Percentiles rank a stretch among this genome's conserved stretches.
Evolutionary conservation across 768 basidiomycete genomes (phyloP).

Genomic region (Hygrophoropsis aurantiaca): DNA sequence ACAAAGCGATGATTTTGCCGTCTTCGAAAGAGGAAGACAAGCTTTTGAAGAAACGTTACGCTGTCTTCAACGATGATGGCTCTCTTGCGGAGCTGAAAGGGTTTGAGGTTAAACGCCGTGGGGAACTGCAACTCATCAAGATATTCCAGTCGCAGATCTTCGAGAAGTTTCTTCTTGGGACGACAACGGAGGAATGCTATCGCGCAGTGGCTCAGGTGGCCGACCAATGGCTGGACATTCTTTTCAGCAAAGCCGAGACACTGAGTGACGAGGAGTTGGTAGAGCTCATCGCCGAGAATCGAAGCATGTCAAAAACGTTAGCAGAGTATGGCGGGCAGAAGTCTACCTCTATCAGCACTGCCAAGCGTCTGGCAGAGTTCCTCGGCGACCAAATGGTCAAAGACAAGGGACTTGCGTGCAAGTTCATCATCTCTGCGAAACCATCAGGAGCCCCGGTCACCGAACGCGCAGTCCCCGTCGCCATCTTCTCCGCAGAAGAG

Average conservation of each 20-base stretch:
- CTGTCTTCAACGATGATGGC: slow-evolving; percentile 98
- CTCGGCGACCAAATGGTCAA: slow-evolving; percentile 98
- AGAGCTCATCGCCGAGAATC: slow-evolving; percentile 96
- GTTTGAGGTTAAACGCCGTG: slow-evolving; percentile 97
- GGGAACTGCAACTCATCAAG: slow-evolving; percentile 97
- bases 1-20: slow-evolving; percentile 98
- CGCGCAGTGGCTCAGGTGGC: slow-evolving; percentile 90
- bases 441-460: slow-evolving; percentile 94
- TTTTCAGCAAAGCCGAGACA: slow-evolving; percentile 83
- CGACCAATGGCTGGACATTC: slow-evolving; percentile 95
- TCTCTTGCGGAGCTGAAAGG: slow-evolving; percentile 98
- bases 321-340: slow-evolving; percentile 97
- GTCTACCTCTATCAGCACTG: slow-evolving; percentile 97
- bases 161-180: slow-evolving; percentile 93
- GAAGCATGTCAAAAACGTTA: slow-evolving; percentile 96
- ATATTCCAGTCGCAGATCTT: slow-evolving; percentile 99
- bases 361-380: slow-evolving; percentile 92
- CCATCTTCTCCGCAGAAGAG: slow-evolving; percentile 96
- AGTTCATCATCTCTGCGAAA: slow-evolving; percentile 96
- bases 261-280: slow-evolving; percentile 91
- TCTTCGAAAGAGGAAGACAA: slow-evolving; percentile 99
- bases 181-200: slow-evolving; percentile 94
- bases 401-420: slow-evolving; percentile 98
- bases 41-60: slow-evolving; percentile 96
- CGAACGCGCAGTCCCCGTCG: slow-evolving; percentile 93